These are phyloP conservation scores for Trichoderma sp. DNA, from an alignment of 2,329 filamentous ascomycete genomes.

Conservation along the genomic window DNA sequence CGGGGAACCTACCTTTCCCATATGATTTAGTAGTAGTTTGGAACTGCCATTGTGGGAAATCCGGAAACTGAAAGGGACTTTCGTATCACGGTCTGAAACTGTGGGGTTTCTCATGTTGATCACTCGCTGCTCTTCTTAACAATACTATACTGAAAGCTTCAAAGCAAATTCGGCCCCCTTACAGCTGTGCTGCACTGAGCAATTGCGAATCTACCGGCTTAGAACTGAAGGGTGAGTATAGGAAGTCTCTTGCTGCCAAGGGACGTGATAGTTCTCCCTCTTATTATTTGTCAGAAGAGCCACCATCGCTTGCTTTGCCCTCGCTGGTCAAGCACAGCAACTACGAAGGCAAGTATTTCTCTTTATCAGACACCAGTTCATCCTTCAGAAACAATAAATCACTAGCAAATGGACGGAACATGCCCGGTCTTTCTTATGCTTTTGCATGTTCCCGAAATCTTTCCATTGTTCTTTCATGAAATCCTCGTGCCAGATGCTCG, in stretches of 20 bases:
- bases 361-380: neutral
- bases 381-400: neutral
- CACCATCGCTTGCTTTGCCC: too few species aligned
- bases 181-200: too few species aligned
- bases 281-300: too few species aligned
- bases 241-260: too few species aligned
- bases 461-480: neutral
- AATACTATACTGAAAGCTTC: too few species aligned
- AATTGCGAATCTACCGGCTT: too few species aligned
- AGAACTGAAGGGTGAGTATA: too few species aligned
- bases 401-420: neutral
- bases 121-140: too few species aligned
- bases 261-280: too few species aligned
- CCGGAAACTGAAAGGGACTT: neutral
- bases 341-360: too few species aligned
- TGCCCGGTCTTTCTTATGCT: neutral
- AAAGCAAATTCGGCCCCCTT: too few species aligned
- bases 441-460: neutral
- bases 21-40: neutral
- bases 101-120: neutral
- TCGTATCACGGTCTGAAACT: neutral
- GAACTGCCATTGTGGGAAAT: neutral
- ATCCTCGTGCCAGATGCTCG: neutral
- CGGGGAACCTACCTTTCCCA: neutral
- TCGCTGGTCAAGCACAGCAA: too few species aligned